A percentile compares a stretch with the other conserved stretches of the same genome.
These are phyloP conservation scores for Venustampulla echinocandica DNA, from an alignment of 495 filamentous ascomycete genomes.

Conservation along the genomic window DNA sequence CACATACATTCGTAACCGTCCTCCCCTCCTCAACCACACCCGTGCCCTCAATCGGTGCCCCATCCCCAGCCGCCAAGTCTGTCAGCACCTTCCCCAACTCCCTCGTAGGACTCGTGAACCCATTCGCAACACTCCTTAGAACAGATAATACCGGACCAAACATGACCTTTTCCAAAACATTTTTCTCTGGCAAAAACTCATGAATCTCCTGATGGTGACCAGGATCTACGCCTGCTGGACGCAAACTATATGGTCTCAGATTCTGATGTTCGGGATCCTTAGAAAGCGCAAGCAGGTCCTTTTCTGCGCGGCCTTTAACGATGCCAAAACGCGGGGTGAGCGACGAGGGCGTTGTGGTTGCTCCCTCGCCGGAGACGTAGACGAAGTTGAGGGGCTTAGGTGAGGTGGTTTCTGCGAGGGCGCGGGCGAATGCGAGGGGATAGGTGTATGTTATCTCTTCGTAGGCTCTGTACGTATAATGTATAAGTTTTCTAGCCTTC, in stretches of 20 bases:
- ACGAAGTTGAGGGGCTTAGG: slow-evolving; percentile 54
- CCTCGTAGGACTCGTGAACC: slow-evolving; percentile 34
- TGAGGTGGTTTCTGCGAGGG: slow-evolving; percentile 45
- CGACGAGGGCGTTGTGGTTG: slow-evolving; percentile 37
- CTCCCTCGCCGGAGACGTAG: slow-evolving; percentile 56
- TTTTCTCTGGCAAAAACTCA: slow-evolving; percentile 1
- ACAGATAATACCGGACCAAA: slow-evolving; percentile 15
- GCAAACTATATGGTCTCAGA: slow-evolving; percentile 33
- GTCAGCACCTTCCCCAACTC: slow-evolving; percentile 34
- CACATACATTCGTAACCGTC: slow-evolving; percentile 38
- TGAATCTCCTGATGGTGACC: slow-evolving; percentile 9
- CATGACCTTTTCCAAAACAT: slow-evolving; percentile 5
- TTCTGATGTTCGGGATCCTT: slow-evolving; percentile 28
- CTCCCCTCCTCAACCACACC: slow-evolving; percentile 39
- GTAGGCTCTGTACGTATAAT: slow-evolving; percentile 46
- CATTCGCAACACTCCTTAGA: slow-evolving; percentile 8
- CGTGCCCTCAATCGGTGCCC: slow-evolving; percentile 30
- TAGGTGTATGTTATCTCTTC: slow-evolving; percentile 57
- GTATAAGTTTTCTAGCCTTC: neutral
- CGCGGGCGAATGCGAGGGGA: slow-evolving; percentile 50
- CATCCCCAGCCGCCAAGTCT: slow-evolving; percentile 52
- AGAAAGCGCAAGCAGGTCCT: slow-evolving; percentile 38
- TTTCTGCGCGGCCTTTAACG: slow-evolving; percentile 57
- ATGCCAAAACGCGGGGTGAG: slow-evolving; percentile 48
- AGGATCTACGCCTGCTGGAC: slow-evolving; percentile 13